Conservation (phyloP, 306 rosid species). For the Lathyrus tuberosus region DNA sequence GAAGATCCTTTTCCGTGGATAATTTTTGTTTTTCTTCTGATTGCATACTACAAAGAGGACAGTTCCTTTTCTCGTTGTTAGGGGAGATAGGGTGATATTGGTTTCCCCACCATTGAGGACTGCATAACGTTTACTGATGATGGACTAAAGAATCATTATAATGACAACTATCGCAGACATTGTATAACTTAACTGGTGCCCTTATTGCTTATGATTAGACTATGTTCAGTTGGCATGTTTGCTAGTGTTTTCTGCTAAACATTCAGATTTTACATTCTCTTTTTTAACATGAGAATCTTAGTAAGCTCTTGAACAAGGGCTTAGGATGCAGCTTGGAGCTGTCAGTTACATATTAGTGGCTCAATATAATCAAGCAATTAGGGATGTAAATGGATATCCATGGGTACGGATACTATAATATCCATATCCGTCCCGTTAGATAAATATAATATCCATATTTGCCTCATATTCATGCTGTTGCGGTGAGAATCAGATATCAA, state of each 20-base stretch:
- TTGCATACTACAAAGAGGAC: conserved; percentile 88
- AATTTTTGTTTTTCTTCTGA: conserved; percentile 32
- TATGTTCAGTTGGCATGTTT: conserved; percentile 23
- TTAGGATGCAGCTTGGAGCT: conserved; percentile 32
- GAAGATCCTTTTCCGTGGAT: background rate
- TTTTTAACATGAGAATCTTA: conserved; percentile 33
- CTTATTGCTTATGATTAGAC: conserved; percentile 34
- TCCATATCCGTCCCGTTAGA: too few species aligned
- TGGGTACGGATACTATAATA: too few species aligned
- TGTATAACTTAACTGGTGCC: conserved; percentile 37
- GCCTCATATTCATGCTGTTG: too few species aligned
- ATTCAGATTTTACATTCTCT: conserved; percentile 8
- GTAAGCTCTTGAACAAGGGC: conserved; percentile 33
- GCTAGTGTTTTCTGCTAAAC: conserved; percentile 36
- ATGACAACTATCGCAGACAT: conserved; percentile 30
- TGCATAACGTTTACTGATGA: conserved; percentile 52
- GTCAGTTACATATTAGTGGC: conserved; percentile 12
- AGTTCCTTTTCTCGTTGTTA: conserved; percentile 91
- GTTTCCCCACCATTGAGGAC: conserved; percentile 98
- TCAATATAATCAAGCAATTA: conserved; percentile 33
- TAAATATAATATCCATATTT: too few species aligned
- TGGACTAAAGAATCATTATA: conserved; percentile 31
- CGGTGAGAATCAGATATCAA: too few species aligned
- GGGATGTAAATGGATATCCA: too few species aligned
- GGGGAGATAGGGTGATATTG: conserved; percentile 98